Base-by-base conservation (phyloP, 2,329 filamentous ascomycete species). In the Sporothrix inflata region DNA sequence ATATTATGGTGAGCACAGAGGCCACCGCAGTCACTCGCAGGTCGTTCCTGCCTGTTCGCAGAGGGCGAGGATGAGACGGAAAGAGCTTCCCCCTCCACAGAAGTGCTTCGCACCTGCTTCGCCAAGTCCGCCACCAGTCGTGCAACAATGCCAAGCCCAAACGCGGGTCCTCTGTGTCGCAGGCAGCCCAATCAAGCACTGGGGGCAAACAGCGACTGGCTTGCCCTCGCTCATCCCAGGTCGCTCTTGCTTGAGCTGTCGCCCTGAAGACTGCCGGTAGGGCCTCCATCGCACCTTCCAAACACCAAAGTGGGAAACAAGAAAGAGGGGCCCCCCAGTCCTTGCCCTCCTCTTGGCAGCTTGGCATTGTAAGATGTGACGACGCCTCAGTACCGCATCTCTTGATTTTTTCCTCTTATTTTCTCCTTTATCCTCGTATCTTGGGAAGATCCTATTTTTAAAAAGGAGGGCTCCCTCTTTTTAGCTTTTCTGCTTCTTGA, bases 361-460 rank as follows among this genome's bases (percentile, higher is more conserved):
- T 75, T 74, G 74, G 73, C 74, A 65, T 45, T 73, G 71, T 72
- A 49, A 71, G 40, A 73, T 51, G 71, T 67, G 51, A 70, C 68
- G 71, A 70, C 68, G 34, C 42, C 53, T 63, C 34, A 24, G 53
- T 42, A n/a, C 16, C 67, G 30, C 24, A 24, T 45, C 51, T 68
- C 69, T 60, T 24, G 24, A 30, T 40, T 49, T 47, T 24, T 55
- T 19, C 24, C 24, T 38, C 27, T 66, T 47, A 45, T 65, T 14
- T 19, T 49, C n/a, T 42, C 9, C 49, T 27, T 34, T 61, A 19
- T 57, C 45, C 16, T 67, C 34, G 24, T 68, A 51, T 27, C 67
- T 51, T 42, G n/a, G 30, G 38, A 51, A 21, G 19, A 51, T 67
- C 65, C 65, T 51, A 9, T 51, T 67, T 67, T 51, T 21, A 34